phyloP scores from a whole-genome alignment of 73 alveolate genomes.

The Uronychia binucleata region DNA sequence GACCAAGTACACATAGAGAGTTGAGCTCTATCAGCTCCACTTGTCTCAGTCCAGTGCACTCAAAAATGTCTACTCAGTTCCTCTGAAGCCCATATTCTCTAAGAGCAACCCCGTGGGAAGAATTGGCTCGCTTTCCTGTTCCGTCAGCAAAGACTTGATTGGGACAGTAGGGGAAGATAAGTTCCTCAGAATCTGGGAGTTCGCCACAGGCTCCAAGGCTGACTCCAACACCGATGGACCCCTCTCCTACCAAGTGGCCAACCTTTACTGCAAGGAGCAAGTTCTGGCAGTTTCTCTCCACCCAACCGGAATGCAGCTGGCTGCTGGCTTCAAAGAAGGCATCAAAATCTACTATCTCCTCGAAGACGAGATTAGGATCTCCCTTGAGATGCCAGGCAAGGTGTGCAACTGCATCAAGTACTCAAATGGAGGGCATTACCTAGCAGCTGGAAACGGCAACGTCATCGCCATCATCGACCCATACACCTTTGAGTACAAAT shows the following conservation, averaged over 20 bases:
- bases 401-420: slow-evolving; percentile 51
- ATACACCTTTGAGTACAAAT: slow-evolving; percentile 45
- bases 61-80: background rate
- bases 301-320: slow-evolving; percentile 73
- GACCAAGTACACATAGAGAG: background rate
- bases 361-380: slow-evolving; percentile 58
- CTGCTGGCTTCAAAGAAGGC: slow-evolving; percentile 72
- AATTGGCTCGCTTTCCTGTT: slow-evolving; percentile 28
- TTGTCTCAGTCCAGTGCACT: background rate
- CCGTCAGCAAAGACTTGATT: slow-evolving; percentile 60
- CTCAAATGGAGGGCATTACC: slow-evolving; percentile 67
- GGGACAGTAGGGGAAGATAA: slow-evolving; percentile 70
- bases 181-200: slow-evolving; percentile 56
- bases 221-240: slow-evolving; percentile 11
- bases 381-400: slow-evolving; percentile 47
- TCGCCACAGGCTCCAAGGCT: slow-evolving; percentile 20
- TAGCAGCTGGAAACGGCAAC: slow-evolving; percentile 62
- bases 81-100: slow-evolving; percentile 49
- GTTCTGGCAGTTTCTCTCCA: slow-evolving; percentile 65
- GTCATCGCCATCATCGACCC: slow-evolving; percentile 64
- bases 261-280: slow-evolving; percentile 41
- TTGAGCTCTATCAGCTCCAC: background rate
- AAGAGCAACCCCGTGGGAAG: slow-evolving; percentile 48
- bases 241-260: slow-evolving; percentile 40
- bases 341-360: slow-evolving; percentile 61